Conservation (phyloP, 768 basidiomycete genomes). For the Boletus subcaerulescens region DNA sequence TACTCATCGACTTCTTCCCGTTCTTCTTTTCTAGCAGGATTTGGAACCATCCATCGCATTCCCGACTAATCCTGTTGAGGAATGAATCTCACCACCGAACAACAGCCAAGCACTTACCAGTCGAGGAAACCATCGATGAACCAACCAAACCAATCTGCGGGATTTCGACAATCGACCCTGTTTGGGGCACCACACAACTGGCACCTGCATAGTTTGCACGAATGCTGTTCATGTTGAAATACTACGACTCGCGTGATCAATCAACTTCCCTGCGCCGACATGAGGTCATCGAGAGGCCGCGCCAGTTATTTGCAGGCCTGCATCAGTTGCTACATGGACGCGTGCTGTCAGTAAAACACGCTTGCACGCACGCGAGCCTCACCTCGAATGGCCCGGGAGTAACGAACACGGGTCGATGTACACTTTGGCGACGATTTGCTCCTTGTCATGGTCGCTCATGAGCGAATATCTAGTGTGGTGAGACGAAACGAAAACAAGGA, state of each 20-base stretch:
- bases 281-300: not conserved
- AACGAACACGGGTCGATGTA: too few species aligned
- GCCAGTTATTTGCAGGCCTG: too few species aligned
- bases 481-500: too few species aligned
- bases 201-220: constrained; percentile 4
- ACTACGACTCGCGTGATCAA: constrained; percentile 3
- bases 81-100: not conserved
- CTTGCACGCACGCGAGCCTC: too few species aligned
- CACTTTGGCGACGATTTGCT: too few species aligned
- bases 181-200: constrained; percentile 23
- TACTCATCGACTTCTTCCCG: constrained; percentile 2
- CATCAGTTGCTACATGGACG: too few species aligned
- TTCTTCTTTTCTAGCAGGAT: constrained; percentile 21
- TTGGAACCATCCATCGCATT: constrained; percentile 24
- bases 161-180: constrained; percentile 11
- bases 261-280: constrained; percentile 23
- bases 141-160: constrained; percentile 16
- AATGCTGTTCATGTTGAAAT: constrained; percentile 16
- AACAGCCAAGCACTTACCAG: constrained; percentile 10
- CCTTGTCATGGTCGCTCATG: too few species aligned
- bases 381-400: too few species aligned
- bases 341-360: too few species aligned
- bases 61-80: not conserved
- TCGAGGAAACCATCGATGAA: constrained; percentile 23
- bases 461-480: too few species aligned